Evolutionary conservation across 148 eudicot species (phyloP).

Genomic region (Persicaria maculosa): DNA sequence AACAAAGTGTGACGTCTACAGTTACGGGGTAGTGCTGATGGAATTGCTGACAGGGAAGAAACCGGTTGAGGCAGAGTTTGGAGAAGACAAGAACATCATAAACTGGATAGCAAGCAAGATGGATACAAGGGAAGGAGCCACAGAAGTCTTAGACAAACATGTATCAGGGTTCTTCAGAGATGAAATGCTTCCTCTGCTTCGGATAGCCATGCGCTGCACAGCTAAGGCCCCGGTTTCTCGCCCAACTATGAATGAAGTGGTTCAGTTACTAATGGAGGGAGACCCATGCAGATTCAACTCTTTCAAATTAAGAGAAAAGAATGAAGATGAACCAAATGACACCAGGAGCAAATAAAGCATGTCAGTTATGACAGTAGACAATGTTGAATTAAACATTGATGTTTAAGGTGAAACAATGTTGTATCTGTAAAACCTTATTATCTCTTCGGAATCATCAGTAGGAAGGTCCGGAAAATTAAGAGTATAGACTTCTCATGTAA

Average conservation of each 20-base stretch:
- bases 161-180: conserved; percentile 49
- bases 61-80: conserved; percentile 84
- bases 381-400: not conserved
- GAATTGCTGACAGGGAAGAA: conserved; percentile 88
- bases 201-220: conserved; percentile 74
- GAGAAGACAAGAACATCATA: conserved; percentile 87
- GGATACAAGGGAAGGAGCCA: conserved; percentile 81
- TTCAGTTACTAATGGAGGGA: conserved; percentile 62
- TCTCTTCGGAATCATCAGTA: conserved; percentile 19
- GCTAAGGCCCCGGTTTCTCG: conserved; percentile 46
- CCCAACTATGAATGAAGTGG: conserved; percentile 81
- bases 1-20: conserved; percentile 88
- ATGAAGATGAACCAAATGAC: conserved; percentile 30
- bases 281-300: conserved; percentile 64
- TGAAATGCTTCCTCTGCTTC: conserved; percentile 66
- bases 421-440: conserved; percentile 9
- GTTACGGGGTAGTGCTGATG: conserved; percentile 90
- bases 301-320: conserved; percentile 45
- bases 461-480: conserved; percentile 11
- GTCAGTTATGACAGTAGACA: conserved; percentile 28
- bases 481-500: conserved; percentile 19
- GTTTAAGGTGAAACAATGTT: conserved; percentile 5
- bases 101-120: conserved; percentile 76
- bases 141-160: conserved; percentile 62
- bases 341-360: conserved; percentile 14